phyloP scores from a whole-genome alignment of 2,329 filamentous ascomycete species.

The Aspergillus fumigatiaffinis region DNA sequence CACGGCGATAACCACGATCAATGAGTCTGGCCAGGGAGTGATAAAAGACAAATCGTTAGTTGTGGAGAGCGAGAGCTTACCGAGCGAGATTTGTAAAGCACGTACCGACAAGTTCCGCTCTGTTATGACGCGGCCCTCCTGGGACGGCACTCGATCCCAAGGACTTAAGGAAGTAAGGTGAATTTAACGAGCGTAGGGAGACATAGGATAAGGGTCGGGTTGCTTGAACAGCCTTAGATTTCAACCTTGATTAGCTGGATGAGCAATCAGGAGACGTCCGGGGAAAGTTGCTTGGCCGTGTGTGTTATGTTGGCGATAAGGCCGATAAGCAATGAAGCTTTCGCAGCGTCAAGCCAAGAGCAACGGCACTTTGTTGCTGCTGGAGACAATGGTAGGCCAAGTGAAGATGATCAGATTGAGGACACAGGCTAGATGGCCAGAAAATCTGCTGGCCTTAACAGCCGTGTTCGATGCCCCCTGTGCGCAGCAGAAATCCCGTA shows the following conservation, averaged over 20 bases:
- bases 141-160: not conserved
- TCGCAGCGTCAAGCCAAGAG: not conserved
- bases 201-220: not conserved
- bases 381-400: not conserved
- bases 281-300: not conserved
- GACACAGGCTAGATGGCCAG: not conserved
- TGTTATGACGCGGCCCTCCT: not conserved
- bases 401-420: not conserved
- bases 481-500: not conserved
- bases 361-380: not conserved
- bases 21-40: not conserved
- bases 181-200: not conserved
- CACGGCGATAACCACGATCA: not conserved
- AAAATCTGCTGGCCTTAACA: not conserved
- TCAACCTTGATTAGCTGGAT: not conserved
- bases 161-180: not conserved
- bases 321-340: conserved; percentile 7
- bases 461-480: not conserved
- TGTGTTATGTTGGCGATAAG: conserved; percentile 2
- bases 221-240: not conserved
- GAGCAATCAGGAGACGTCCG: conserved; percentile 3
- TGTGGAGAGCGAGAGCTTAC: not conserved
- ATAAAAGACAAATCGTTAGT: not conserved
- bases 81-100: not conserved
- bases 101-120: not conserved